phyloP scores from a whole-genome alignment of 257 asterid genomes.

The Handroanthus guayacan region DNA sequence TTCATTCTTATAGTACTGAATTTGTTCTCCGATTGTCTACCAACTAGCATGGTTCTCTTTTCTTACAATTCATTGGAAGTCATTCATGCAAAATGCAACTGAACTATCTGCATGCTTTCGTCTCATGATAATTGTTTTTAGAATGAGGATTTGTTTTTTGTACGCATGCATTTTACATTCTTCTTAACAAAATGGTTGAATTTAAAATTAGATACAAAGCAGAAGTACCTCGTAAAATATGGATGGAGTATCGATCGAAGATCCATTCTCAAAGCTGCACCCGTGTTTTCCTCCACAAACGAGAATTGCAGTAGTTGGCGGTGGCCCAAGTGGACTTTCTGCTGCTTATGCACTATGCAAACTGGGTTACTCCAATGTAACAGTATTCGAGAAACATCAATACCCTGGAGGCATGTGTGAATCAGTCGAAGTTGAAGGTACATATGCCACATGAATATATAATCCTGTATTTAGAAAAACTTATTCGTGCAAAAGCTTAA shows the following conservation, averaged over 20 bases:
- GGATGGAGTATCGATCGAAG: slow-evolving; percentile 49
- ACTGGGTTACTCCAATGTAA: slow-evolving; percentile 60
- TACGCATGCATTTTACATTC: not conserved
- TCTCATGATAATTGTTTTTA: not conserved
- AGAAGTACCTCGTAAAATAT: slow-evolving; percentile 18
- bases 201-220: slow-evolving; percentile 18
- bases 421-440: slow-evolving; percentile 67
- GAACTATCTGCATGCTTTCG: slow-evolving; percentile 12
- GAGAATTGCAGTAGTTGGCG: slow-evolving; percentile 71
- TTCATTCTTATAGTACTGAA: not conserved
- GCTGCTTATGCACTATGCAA: slow-evolving; percentile 74
- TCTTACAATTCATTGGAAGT: not conserved
- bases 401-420: slow-evolving; percentile 80
- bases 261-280: slow-evolving; percentile 55
- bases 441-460: not conserved
- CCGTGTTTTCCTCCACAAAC: slow-evolving; percentile 58
- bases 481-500: not conserved
- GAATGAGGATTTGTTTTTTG: not conserved
- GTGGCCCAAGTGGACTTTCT: slow-evolving; percentile 74
- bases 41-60: not conserved
- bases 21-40: not conserved
- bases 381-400: slow-evolving; percentile 59
- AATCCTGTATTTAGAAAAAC: not conserved
- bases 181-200: not conserved
- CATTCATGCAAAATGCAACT: not conserved